A percentile compares a stretch with the other conserved stretches of the same genome.
phyloP scores from a whole-genome alignment of 2,329 filamentous ascomycete genomes.

The Scolecobasidium constrictum region DNA sequence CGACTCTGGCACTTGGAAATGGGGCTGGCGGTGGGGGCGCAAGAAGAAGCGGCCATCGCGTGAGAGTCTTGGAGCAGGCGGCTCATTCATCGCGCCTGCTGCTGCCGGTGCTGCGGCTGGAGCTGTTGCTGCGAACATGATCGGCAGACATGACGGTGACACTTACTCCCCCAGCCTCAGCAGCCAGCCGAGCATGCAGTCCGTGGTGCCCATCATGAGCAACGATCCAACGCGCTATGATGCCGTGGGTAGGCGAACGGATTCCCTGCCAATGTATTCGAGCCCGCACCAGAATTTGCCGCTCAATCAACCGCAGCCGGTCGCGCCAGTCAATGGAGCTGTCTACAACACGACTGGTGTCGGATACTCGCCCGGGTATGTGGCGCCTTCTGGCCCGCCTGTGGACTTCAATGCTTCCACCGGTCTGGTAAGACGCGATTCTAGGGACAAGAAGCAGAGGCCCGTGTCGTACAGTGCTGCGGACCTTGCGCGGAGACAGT shows the following conservation, averaged over 20 bases:
- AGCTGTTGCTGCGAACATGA: constrained; percentile 40
- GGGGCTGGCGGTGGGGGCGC: constrained; percentile 50
- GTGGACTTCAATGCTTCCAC: constrained; percentile 13
- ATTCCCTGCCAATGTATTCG: constrained; percentile 30
- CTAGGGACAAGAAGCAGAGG: neutral
- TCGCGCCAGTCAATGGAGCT: constrained; percentile 46
- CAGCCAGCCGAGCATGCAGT: constrained; percentile 43
- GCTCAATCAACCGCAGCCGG: constrained; percentile 77
- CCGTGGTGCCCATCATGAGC: constrained; percentile 56
- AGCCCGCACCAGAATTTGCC: constrained; percentile 50
- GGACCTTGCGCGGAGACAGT: neutral
- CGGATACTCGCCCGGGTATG: constrained; percentile 29
- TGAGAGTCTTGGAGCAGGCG: constrained; percentile 8
- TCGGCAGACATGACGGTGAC: constrained; percentile 35
- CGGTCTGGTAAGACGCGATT: neutral
- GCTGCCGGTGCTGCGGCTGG: constrained; percentile 31
- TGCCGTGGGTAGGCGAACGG: constrained; percentile 35
- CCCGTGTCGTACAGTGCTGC: neutral
- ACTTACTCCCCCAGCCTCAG: constrained; percentile 31
- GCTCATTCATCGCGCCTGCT: constrained; percentile 23
- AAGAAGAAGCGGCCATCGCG: constrained; percentile 27
- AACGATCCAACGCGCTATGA: constrained; percentile 55
- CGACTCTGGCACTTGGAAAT: constrained; percentile 44
- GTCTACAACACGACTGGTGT: constrained; percentile 45
- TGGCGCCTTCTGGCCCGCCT: constrained; percentile 28